Base-by-base conservation (phyloP, 257 asterid species). In the Plantago ovata region DNA sequence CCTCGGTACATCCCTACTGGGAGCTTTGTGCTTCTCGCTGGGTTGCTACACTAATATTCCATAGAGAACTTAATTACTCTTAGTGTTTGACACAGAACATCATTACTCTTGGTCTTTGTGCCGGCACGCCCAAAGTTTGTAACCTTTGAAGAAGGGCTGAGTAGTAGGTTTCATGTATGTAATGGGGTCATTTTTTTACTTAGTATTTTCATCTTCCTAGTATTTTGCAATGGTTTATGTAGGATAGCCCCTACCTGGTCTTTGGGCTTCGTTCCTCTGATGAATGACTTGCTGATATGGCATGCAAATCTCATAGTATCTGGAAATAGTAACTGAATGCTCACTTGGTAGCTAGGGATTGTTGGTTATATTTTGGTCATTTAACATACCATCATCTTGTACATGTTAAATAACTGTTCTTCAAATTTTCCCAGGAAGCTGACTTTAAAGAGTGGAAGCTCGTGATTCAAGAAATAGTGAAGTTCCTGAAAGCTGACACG, bases 371-470 rank as follows among this genome's bases (percentile, higher is more conserved):
- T 33, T 38, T 61, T 24, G n/a, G 15, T 22, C 42, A 47, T 61
- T 52, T 48, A 28, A 38, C 55, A 46, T 61, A 38, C 38, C 28
- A 61, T 59, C 69, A 50, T 7, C 6, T n/a, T 24, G 39, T 23
- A 56, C 6, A 60, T 57, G 62, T 28, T 28, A 66, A 67, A 62
- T 77, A 62, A 60, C 62, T 12, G 60, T 14, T 53, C 18, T 22
- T 54, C 72, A 74, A 20, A 72, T 61, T 78, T 71, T 50, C 81
- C 74, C 96, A 92, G 95, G 98, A 92, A 62, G 84, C 84, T 61
- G 98, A 92, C 73, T 92, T 84, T 69, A 92, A 77, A 81, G 98
- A 92, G 64, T 92, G 98, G 98, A 92, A 92, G 86, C 81, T 92
- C 72, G 95, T 89, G 75, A 81, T 88, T 76, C 95, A 92, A 77